phyloP scores from a whole-genome alignment of 176 grass and related monocot genomes.

The Secale cereale region DNA sequence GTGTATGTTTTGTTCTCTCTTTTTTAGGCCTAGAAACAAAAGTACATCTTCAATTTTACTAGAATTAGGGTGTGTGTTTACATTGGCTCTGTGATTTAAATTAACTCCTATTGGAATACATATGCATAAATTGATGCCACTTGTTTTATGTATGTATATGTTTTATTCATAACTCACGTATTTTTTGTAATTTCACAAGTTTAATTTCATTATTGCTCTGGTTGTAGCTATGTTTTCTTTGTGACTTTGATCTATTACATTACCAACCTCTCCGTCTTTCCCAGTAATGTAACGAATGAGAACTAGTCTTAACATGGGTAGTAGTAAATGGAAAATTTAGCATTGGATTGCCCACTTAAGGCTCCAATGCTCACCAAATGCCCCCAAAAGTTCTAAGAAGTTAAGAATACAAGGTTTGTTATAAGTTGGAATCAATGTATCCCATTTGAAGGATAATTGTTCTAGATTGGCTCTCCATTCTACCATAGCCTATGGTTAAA shows the following conservation, averaged over 20 bases:
- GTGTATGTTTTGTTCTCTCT: background rate
- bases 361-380: background rate
- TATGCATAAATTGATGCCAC: background rate
- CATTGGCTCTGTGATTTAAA: background rate
- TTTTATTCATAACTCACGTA: background rate
- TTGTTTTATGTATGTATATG: background rate
- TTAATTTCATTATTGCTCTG: background rate
- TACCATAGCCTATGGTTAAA: background rate
- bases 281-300: background rate
- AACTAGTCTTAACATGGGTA: background rate
- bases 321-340: background rate
- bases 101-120: background rate
- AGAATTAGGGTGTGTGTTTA: background rate
- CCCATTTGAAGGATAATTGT: background rate
- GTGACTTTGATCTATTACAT: background rate
- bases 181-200: background rate
- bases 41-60: background rate
- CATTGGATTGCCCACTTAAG: background rate
- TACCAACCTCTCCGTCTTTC: background rate
- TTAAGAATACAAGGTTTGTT: background rate
- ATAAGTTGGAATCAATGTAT: background rate
- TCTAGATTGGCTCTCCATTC: background rate
- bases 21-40: background rate
- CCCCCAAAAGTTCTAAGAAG: background rate
- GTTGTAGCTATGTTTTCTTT: background rate